Evolutionary conservation across 768 basidiomycete species (phyloP), one percentile per base, ranked within the genome.

Genomic region (Chlorophyllum brunneum): DNA sequence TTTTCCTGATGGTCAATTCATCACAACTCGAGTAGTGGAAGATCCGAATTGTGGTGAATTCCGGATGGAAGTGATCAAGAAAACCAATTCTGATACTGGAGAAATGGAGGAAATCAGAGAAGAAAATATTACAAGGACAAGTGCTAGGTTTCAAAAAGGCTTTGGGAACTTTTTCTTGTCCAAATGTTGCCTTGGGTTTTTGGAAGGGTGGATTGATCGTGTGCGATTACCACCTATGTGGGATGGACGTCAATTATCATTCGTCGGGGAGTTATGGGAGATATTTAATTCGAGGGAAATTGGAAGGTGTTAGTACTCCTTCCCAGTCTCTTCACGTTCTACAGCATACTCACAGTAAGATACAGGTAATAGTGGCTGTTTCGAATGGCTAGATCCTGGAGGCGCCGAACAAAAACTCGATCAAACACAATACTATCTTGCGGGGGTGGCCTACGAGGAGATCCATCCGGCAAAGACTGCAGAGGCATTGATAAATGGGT

Each of bases 181-280:
- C 1, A 26, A 37, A 13, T 29, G 24, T 16, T 52, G 51, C 20
- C 37, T 36, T 9, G n/a, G 1, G 4, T 44, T 37, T 5, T 18
- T 52, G 15, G 24, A 52, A 27, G 41, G 31, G 6, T 52, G 51
- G 51, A 36, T 44, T 37, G 31, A 37, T 22, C 42, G 33, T 44
- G 16, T 22, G 4, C n/a, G 41, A 38, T 37, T 54, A 34, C 52
- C 37, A 2, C 20, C 24, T 26, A 39, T 39, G 53, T 45, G 30
- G 42, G 37, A 36, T 27, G 26, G 30, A 9, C 48, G 52, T n/a
- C 13, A 33, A 13, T n/a, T 57, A 10, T 50, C 48, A 0, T 54
- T 57, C 18, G 33, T 30, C 15, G 56, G 56, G 20, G 56, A 57
- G 15, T 36, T 54, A 22, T 54, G 30, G 3, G 56, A 57, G 22